A percentile compares a stretch with the other conserved stretches of the same genome.
Evolutionary conservation across 306 rosid genomes (phyloP).

Genomic region (Lithocarpus polystachyus): DNA sequence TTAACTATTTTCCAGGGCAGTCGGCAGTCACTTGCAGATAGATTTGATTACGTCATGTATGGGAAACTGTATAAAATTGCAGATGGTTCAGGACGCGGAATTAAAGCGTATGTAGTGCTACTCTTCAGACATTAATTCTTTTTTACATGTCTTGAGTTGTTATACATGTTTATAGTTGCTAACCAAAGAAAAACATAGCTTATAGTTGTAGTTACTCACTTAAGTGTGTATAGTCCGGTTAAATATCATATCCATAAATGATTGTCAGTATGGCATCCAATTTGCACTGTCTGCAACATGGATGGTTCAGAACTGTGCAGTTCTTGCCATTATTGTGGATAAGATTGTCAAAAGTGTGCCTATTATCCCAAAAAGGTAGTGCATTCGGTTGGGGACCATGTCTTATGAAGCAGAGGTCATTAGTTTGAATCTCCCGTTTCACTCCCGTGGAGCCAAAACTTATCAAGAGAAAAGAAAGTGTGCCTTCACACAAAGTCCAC

Average conservation of each 20-base stretch:
- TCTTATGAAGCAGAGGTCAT: no score
- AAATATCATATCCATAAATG: neutral
- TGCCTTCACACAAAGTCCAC: no score
- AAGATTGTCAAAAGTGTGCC: neutral
- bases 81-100: conserved; percentile 68
- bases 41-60: conserved; percentile 87
- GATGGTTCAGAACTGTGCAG: neutral
- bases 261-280: neutral
- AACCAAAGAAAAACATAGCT: neutral
- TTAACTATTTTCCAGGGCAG: conserved; percentile 41
- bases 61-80: conserved; percentile 82
- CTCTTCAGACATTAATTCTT: neutral
- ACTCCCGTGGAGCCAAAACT: no score
- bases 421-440: no score
- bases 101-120: conserved; percentile 57
- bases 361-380: neutral
- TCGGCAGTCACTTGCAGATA: conserved; percentile 77
- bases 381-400: no score
- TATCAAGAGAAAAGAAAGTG: no score
- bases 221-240: neutral
- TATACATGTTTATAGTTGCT: neutral
- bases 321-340: neutral
- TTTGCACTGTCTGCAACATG: neutral
- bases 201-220: neutral
- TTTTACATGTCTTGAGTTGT: neutral